Percentiles rank a stretch among this genome's conserved stretches.
These are phyloP conservation scores for Microbotryomycetes sp. DNA, from an alignment of 1,284 basidiomycete genomes.

Conservation along the genomic window DNA sequence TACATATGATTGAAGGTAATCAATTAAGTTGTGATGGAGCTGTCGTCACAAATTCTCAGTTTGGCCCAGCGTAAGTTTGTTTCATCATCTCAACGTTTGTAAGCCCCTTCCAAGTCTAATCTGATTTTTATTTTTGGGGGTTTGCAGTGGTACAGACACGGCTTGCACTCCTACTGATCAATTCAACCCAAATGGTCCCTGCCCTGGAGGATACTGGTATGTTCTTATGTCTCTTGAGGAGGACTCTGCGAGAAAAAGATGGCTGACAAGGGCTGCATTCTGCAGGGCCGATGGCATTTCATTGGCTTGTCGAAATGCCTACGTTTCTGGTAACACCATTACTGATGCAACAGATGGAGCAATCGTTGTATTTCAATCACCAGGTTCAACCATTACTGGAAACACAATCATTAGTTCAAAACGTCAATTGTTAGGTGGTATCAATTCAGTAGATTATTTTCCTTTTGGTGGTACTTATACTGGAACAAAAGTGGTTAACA, in stretches of 20 bases:
- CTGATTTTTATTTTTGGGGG: background rate
- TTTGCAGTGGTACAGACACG: background rate
- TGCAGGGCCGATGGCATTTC: slow-evolving; percentile 73
- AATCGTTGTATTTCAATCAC: slow-evolving; percentile 65
- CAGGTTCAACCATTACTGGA: slow-evolving; percentile 61
- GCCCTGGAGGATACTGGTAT: background rate
- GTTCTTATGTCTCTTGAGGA: no score
- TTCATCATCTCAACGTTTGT: no score
- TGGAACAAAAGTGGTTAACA: background rate
- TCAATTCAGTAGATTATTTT: slow-evolving; percentile 17
- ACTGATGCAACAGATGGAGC: slow-evolving; percentile 55
- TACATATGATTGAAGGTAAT: slow-evolving; percentile 26
- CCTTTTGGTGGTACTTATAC: background rate
- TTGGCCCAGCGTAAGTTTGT: slow-evolving; percentile 20
- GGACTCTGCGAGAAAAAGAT: background rate
- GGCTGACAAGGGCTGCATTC: background rate
- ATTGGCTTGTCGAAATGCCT: slow-evolving; percentile 58
- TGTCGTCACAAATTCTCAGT: slow-evolving; percentile 15
- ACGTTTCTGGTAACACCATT: slow-evolving; percentile 65
- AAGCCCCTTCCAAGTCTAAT: background rate
- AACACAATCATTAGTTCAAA: slow-evolving; percentile 50
- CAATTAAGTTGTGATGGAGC: slow-evolving; percentile 7
- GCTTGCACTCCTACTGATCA: background rate
- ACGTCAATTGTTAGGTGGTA: background rate
- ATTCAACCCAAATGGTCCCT: background rate